Evolutionary conservation across 805 yeast genomes (phyloP).

Genomic region (Ogataea dorogensis): DNA sequence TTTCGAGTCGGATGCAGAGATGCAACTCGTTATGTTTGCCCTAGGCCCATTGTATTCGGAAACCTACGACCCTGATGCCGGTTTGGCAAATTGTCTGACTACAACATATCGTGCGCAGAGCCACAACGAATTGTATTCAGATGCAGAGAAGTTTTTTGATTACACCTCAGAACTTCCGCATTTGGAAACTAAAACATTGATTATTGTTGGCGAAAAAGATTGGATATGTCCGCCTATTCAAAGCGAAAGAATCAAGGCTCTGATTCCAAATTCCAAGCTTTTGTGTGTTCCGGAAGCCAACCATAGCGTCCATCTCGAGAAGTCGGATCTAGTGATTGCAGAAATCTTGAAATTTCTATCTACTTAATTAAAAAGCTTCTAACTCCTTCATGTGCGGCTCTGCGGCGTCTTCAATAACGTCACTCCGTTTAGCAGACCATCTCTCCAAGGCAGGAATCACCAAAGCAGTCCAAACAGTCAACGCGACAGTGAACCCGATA

Average conservation of each 20-base stretch:
- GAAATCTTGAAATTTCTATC: conserved; percentile 9
- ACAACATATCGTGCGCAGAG: conserved; percentile 22
- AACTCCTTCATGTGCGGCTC: background rate
- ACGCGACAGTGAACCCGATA: conserved; percentile 25
- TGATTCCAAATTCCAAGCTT: conserved; percentile 19
- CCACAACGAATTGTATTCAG: conserved; percentile 27
- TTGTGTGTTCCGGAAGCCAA: conserved; percentile 20
- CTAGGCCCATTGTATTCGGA: conserved; percentile 26
- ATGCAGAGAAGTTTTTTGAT: conserved; percentile 26
- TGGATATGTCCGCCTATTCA: conserved; percentile 28
- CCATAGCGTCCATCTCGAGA: conserved; percentile 25
- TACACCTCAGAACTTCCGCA: conserved; percentile 15
- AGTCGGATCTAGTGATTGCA: conserved; percentile 13
- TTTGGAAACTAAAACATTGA: conserved; percentile 19
- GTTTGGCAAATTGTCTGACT: conserved; percentile 14
- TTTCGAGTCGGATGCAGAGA: conserved; percentile 26
- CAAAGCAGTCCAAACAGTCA: conserved; percentile 24
- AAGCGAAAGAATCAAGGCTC: conserved; percentile 13
- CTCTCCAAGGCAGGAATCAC: conserved; percentile 25
- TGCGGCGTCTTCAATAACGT: conserved; percentile 5
- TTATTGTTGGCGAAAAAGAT: conserved; percentile 24
- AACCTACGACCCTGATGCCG: conserved; percentile 22
- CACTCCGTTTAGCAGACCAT: conserved; percentile 7
- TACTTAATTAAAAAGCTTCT: background rate
- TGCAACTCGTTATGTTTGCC: conserved; percentile 27